phyloP scores from a whole-genome alignment of 768 basidiomycete species.

The Collybiopsis confluens region DNA sequence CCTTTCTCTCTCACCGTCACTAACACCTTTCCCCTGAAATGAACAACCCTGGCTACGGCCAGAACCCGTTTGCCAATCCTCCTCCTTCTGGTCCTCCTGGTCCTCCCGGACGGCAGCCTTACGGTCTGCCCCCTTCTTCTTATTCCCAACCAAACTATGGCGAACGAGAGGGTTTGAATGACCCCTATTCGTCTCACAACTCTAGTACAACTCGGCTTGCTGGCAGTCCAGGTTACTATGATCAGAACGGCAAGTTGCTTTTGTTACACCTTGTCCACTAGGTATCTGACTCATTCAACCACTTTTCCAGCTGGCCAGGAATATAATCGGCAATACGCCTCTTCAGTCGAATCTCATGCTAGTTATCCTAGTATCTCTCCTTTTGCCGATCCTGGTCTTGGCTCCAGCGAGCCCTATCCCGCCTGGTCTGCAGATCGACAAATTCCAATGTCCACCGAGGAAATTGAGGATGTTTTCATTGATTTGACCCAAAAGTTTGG shows the following conservation, averaged over 20 bases:
- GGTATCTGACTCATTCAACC: constrained; percentile 12
- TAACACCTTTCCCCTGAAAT: constrained; percentile 14
- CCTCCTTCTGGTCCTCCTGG: constrained; percentile 12
- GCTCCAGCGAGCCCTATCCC: constrained; percentile 73
- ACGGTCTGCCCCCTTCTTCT: constrained; percentile 17
- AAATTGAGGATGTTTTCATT: constrained; percentile 98
- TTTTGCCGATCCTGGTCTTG: constrained; percentile 51
- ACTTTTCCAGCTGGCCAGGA: constrained; percentile 28
- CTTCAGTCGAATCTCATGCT: constrained; percentile 58
- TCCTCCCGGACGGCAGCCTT: constrained; percentile 8
- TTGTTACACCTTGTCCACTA: constrained; percentile 13
- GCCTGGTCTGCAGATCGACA: constrained; percentile 92
- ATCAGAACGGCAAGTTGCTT: constrained; percentile 6
- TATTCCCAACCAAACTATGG: constrained; percentile 35
- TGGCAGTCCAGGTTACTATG: constrained; percentile 28
- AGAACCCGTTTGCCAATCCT: constrained; percentile 23
- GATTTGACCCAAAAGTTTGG: constrained; percentile 99
- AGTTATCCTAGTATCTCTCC: constrained; percentile 56
- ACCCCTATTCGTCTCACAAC: constrained; percentile 48
- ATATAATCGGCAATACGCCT: constrained; percentile 41
- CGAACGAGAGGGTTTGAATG: constrained; percentile 45
- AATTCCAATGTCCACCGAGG: constrained; percentile 95
- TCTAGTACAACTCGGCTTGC: constrained; percentile 56
- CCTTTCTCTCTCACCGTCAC: constrained; percentile 17
- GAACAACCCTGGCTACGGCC: constrained; percentile 38